A percentile compares a stretch with the other conserved stretches of the same genome.
phyloP scores from a whole-genome alignment of 177 flowering plant species.

The Telopea speciosissima region DNA sequence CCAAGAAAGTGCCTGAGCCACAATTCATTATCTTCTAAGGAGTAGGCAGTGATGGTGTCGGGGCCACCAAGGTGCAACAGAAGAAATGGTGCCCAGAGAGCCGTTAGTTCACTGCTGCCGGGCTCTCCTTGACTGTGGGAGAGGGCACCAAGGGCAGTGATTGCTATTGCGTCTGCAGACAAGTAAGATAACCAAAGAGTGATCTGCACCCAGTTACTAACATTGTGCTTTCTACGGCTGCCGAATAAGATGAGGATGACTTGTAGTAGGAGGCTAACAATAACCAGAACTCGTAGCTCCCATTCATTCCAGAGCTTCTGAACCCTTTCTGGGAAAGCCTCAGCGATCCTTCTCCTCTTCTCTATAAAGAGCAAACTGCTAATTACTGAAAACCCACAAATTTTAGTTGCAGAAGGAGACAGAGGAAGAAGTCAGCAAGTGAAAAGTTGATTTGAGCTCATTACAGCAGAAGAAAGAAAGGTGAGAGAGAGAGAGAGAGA shows the following conservation, averaged over 20 bases:
- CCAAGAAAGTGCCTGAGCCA: constrained; percentile 15
- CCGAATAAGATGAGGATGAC: constrained; percentile 14
- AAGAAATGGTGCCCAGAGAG: background rate
- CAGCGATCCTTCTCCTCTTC: too few relatives aligned
- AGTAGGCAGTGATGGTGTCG: constrained; percentile 16
- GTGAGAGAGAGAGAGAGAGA: too few relatives aligned
- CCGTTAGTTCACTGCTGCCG: too few relatives aligned
- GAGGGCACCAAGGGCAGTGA: constrained; percentile 18
- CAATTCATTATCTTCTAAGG: constrained; percentile 4
- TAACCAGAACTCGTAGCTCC: constrained; percentile 16
- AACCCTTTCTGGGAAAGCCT: too few relatives aligned
- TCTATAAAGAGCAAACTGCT: too few relatives aligned
- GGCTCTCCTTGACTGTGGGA: too few relatives aligned
- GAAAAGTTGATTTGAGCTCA: too few relatives aligned
- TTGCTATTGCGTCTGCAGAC: constrained; percentile 20
- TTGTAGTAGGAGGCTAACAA: constrained; percentile 18
- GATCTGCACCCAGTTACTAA: background rate
- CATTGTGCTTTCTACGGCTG: constrained; percentile 6
- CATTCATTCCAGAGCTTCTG: constrained; percentile 14
- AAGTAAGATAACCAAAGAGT: constrained; percentile 16
- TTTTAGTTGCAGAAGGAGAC: too few relatives aligned
- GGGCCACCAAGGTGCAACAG: constrained; percentile 22
- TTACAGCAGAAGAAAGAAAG: too few relatives aligned
- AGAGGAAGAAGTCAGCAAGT: too few relatives aligned
- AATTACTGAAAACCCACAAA: too few relatives aligned